phyloP scores from a whole-genome alignment of 257 asterid genomes.

The Nemophila menziesii region DNA sequence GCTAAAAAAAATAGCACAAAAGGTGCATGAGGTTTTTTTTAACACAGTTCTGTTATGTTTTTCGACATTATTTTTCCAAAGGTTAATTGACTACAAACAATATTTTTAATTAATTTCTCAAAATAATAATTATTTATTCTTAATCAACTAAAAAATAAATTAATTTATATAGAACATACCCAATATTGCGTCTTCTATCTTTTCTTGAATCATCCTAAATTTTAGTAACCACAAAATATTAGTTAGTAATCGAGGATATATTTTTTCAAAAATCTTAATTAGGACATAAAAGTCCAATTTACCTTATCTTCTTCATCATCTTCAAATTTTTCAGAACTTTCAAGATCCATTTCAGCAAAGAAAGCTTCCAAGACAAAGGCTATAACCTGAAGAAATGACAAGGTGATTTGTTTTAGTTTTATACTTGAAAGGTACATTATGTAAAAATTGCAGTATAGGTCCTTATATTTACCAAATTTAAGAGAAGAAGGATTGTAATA shows the following conservation, averaged over 20 bases:
- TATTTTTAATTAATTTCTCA: no score
- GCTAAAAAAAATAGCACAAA: no score
- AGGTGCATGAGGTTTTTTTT: no score
- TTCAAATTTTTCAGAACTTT: slow-evolving; percentile 32
- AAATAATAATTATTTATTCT: no score
- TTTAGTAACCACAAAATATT: background rate
- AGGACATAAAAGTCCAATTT: slow-evolving; percentile 18
- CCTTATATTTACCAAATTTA: slow-evolving; percentile 65
- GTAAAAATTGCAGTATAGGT: background rate
- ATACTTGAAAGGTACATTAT: background rate
- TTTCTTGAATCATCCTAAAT: slow-evolving; percentile 42
- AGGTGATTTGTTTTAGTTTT: background rate
- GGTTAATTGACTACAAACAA: no score
- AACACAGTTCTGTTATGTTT: no score
- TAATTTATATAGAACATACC: no score
- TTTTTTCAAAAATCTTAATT: background rate
- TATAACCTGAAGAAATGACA: slow-evolving; percentile 50
- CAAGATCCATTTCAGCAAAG: slow-evolving; percentile 91
- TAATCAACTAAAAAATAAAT: no score
- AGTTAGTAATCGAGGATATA: background rate
- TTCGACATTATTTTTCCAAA: no score
- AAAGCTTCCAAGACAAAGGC: slow-evolving; percentile 99
- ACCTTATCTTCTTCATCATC: slow-evolving; percentile 44
- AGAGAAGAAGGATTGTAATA: slow-evolving; percentile 62
- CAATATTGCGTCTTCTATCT: slow-evolving; percentile 35